A percentile compares a stretch with the other conserved stretches of the same genome.
phyloP scores from a whole-genome alignment of 2,329 filamentous ascomycete genomes.

The Talaromyces sp. region DNA sequence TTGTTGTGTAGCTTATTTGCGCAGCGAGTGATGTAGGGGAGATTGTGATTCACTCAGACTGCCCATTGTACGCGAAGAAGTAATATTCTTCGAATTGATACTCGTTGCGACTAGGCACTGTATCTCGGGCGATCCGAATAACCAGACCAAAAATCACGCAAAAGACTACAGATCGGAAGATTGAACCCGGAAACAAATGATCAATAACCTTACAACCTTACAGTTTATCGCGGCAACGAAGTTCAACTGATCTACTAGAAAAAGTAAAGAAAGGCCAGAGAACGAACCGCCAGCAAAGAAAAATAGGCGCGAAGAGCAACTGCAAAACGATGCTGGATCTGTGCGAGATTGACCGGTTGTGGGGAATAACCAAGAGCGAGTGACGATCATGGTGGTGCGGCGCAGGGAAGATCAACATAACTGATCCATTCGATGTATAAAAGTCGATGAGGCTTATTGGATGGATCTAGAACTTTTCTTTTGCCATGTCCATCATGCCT shows the following conservation, averaged over 20 bases:
- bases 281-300: background rate
- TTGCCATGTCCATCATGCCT: background rate
- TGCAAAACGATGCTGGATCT: background rate
- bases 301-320: background rate
- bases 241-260: background rate
- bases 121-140: background rate
- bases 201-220: too few relatives aligned
- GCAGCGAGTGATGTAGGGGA: background rate
- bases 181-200: background rate
- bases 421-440: background rate
- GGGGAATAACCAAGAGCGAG: slow-evolving; percentile 5
- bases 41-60: background rate
- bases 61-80: background rate
- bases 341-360: slow-evolving; percentile 2
- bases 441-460: slow-evolving; percentile 1
- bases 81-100: background rate
- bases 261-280: background rate
- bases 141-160: background rate
- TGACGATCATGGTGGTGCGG: slow-evolving; percentile 6
- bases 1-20: slow-evolving; percentile 2
- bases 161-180: background rate
- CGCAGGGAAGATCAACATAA: slow-evolving; percentile 4
- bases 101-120: background rate
- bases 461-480: background rate
- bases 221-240: background rate